A percentile compares a stretch with the other conserved stretches of the same genome.
phyloP scores from a whole-genome alignment of 495 filamentous ascomycete species.

The Penicillium flavigenum region DNA sequence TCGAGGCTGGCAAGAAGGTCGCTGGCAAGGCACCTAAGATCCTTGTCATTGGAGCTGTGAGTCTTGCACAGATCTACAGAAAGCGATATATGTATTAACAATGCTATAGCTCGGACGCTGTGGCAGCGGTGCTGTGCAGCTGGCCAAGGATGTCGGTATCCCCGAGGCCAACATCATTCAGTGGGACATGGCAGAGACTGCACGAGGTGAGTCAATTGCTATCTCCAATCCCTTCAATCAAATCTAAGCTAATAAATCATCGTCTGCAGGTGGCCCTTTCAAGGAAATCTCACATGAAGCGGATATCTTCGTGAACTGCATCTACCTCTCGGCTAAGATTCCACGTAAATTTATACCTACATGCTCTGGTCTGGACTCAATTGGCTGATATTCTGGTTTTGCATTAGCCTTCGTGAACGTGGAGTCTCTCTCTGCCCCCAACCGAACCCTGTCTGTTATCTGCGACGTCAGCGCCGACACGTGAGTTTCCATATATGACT shows the following conservation, averaged over 20 bases:
- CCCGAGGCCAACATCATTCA: slow-evolving; percentile 71
- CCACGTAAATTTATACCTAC: slow-evolving; percentile 33
- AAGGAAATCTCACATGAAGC: slow-evolving; percentile 71
- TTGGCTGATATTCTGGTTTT: not conserved
- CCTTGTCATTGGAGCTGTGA: slow-evolving; percentile 60
- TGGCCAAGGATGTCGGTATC: slow-evolving; percentile 74
- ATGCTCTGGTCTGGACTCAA: not conserved
- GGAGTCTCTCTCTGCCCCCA: slow-evolving; percentile 64
- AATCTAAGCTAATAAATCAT: not conserved
- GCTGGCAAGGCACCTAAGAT: slow-evolving; percentile 51
- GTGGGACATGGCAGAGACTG: slow-evolving; percentile 93
- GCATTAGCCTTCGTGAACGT: slow-evolving; percentile 61
- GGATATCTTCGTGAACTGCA: slow-evolving; percentile 87
- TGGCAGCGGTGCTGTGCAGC: slow-evolving; percentile 78
- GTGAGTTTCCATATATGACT: slow-evolving; percentile 21
- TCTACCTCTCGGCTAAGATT: slow-evolving; percentile 72
- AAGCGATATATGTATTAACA: slow-evolving; percentile 10
- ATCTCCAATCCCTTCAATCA: not conserved
- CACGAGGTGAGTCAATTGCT: slow-evolving; percentile 31
- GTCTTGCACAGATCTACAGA: slow-evolving; percentile 9
- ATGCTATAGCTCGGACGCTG: slow-evolving; percentile 67
- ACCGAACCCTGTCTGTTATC: slow-evolving; percentile 76
- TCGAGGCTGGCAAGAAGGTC: slow-evolving; percentile 58
- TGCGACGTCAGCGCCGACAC: slow-evolving; percentile 83
- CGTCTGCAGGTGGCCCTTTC: slow-evolving; percentile 68